A percentile compares a stretch with the other conserved stretches of the same genome.
Conservation (phyloP, 768 basidiomycete species). For the Boletus tomentosulus region DNA sequence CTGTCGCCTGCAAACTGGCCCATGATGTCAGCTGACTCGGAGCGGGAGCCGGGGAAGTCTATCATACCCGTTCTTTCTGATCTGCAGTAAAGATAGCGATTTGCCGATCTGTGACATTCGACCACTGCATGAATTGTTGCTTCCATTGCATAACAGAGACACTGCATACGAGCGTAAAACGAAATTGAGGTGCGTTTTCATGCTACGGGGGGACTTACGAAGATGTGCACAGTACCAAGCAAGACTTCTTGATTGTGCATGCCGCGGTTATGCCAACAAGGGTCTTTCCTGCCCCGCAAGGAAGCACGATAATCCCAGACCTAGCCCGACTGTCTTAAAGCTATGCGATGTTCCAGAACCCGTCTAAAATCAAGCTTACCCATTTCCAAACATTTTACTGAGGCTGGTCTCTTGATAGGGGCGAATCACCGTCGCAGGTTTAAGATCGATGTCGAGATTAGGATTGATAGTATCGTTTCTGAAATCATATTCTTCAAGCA, state of each 20-base stretch:
- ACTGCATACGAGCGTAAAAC: slow-evolving; percentile 34
- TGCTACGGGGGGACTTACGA: slow-evolving; percentile 56
- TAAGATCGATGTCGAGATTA: slow-evolving; percentile 96
- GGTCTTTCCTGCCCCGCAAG: slow-evolving; percentile 98
- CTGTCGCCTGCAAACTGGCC: slow-evolving; percentile 90
- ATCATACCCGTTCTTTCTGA: slow-evolving; percentile 87
- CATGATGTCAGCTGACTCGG: slow-evolving; percentile 4
- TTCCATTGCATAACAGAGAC: slow-evolving; percentile 99
- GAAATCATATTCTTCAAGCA: slow-evolving; percentile 99
- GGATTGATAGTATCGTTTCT: slow-evolving; percentile 94
- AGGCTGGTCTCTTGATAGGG: slow-evolving; percentile 98
- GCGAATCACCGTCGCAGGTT: slow-evolving; percentile 94
- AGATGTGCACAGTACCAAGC: slow-evolving; percentile 94
- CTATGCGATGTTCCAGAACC: not conserved
- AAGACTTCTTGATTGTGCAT: slow-evolving; percentile 99
- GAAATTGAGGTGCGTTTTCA: not conserved
- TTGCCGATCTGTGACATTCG: slow-evolving; percentile 93
- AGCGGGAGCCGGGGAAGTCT: not conserved
- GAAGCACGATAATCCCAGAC: slow-evolving; percentile 96
- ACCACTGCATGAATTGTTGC: slow-evolving; percentile 98
- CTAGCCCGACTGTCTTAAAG: slow-evolving; percentile 72
- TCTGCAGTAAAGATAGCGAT: slow-evolving; percentile 98
- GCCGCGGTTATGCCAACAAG: slow-evolving; percentile 99
- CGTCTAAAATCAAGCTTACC: slow-evolving; percentile 43
- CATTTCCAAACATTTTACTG: slow-evolving; percentile 99